Conservation (phyloP, 2,329 filamentous ascomycete genomes). For the Knufia fluminis region DNA sequence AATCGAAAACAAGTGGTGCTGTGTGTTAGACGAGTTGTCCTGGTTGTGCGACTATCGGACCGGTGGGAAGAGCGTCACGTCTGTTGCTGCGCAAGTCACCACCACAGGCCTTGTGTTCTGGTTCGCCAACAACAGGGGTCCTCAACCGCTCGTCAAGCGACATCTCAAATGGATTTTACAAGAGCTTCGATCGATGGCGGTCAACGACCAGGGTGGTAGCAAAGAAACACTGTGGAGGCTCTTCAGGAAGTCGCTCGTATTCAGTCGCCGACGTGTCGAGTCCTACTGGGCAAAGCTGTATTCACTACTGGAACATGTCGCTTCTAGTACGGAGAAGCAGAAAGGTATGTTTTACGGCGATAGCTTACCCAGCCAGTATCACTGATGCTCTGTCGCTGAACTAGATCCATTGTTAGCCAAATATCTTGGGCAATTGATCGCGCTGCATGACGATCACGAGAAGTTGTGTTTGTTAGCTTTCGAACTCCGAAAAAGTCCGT, state of each 20-base stretch:
- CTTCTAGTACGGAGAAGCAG: background rate
- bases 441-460: background rate
- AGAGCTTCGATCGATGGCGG: background rate
- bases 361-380: background rate
- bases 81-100: constrained; percentile 31
- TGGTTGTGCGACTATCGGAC: constrained; percentile 41
- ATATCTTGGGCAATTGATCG: constrained; percentile 3
- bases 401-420: constrained; percentile 1
- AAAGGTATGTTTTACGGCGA: background rate
- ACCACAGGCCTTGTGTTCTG: constrained; percentile 9
- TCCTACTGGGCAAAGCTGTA: constrained; percentile 6
- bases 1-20: constrained; percentile 8
- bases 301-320: background rate
- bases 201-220: background rate
- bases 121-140: constrained; percentile 10
- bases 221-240: constrained; percentile 5
- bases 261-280: constrained; percentile 10
- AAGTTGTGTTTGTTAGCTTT: constrained; percentile 8
- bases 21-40: constrained; percentile 34
- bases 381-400: background rate
- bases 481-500: constrained; percentile 1
- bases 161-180: constrained; percentile 10
- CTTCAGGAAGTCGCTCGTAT: constrained; percentile 6
- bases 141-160: background rate
- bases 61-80: constrained; percentile 38